These are phyloP conservation scores for Scenedesmus sp. DNA, from an alignment of 163 green algal genomes.

Conservation along the genomic window DNA sequence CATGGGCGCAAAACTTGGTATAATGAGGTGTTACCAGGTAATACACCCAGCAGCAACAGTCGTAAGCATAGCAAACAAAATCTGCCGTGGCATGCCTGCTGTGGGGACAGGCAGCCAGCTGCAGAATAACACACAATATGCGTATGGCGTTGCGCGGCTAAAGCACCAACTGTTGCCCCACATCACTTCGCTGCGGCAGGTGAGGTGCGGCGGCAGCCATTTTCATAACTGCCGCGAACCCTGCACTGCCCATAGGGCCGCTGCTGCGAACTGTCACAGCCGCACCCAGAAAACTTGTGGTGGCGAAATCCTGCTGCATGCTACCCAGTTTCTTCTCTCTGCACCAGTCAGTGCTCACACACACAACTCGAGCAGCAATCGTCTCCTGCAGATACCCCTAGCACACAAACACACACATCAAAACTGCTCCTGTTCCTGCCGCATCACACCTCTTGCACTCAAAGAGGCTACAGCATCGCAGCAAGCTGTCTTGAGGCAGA, in stretches of 20 bases:
- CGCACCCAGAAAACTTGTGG: not conserved
- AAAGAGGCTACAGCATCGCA: not conserved
- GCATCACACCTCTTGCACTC: not conserved
- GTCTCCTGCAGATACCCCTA: not conserved
- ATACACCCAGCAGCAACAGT: slow-evolving; percentile 10
- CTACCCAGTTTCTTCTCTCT: slow-evolving; percentile 37
- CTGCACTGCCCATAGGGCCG: not conserved
- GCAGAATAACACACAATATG: not conserved
- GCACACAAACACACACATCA: slow-evolving; percentile 9
- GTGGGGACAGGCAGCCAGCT: not conserved
- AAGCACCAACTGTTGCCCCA: not conserved
- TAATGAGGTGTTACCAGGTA: not conserved
- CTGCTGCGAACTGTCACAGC: slow-evolving; percentile 28
- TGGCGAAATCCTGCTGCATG: slow-evolving; percentile 30
- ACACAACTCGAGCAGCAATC: not conserved
- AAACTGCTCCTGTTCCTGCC: not conserved
- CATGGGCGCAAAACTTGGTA: not conserved
- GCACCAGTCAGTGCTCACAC: not conserved
- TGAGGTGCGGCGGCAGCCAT: not conserved
- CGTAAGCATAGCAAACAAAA: not conserved
- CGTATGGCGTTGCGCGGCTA: not conserved
- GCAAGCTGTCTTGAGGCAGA: not conserved
- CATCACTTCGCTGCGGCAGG: not conserved
- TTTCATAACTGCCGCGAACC: not conserved
- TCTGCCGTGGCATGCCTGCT: not conserved